Evolutionary conservation across 2,329 filamentous ascomycete species (phyloP).

Genomic region (Stagonosporopsis chrysanthemi): DNA sequence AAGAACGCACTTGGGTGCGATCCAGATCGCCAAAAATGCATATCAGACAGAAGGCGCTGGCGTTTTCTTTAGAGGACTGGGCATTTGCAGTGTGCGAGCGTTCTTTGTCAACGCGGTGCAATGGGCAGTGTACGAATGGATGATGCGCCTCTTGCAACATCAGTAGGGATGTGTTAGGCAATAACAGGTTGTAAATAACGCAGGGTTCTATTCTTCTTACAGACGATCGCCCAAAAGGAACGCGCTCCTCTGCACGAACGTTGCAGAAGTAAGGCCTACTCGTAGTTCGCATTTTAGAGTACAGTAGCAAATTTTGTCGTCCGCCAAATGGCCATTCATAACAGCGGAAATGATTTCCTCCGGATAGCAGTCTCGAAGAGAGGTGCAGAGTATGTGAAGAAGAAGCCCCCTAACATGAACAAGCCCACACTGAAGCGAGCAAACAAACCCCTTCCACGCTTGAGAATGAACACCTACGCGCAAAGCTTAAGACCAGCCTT

Average conservation of each 20-base stretch:
- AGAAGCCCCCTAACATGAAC: constrained; percentile 26
- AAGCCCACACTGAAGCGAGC: constrained; percentile 9
- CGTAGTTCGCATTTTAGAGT: constrained; percentile 43
- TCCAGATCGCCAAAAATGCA: constrained; percentile 69
- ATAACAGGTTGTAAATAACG: background rate
- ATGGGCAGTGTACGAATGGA: constrained; percentile 92
- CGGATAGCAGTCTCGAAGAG: constrained; percentile 27
- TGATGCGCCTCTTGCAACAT: constrained; percentile 64
- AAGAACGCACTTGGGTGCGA: constrained; percentile 58
- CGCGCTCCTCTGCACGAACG: background rate
- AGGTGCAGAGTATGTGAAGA: constrained; percentile 26
- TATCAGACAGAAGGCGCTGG: constrained; percentile 75
- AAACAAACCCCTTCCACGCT: constrained; percentile 6
- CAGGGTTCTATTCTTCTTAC: background rate
- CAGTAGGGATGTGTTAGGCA: constrained; percentile 3
- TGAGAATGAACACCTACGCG: constrained; percentile 6
- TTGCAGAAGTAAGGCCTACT: constrained; percentile 10
- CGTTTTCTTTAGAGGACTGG: constrained; percentile 83
- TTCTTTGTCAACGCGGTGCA: constrained; percentile 93
- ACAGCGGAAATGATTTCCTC: constrained; percentile 23
- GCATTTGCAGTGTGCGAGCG: constrained; percentile 82
- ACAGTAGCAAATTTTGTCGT: constrained; percentile 45
- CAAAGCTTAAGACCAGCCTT: constrained; percentile 32
- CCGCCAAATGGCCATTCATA: constrained; percentile 22
- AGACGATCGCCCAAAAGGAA: too few relatives aligned